Percentiles rank a stretch among this genome's conserved stretches.
phyloP scores from a whole-genome alignment of 192 early-diverging fungal species.

The Paraglomus brasilianum region DNA sequence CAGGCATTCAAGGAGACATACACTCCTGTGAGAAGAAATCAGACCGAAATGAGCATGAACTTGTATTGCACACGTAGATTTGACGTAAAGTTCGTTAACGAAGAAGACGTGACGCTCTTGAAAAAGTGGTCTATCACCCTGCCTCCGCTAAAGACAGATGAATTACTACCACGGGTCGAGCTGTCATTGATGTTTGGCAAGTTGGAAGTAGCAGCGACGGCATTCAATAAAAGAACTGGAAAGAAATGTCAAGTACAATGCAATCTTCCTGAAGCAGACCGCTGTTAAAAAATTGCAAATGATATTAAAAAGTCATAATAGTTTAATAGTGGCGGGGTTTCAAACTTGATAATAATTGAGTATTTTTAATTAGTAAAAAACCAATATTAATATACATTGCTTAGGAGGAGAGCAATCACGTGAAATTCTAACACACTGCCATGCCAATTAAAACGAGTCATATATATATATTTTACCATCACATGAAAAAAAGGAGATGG shows the following conservation, averaged over 20 bases:
- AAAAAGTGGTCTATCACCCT: conserved; percentile 6
- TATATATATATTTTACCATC: no score
- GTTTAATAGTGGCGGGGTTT: no score
- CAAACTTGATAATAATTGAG: no score
- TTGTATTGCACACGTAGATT: background rate
- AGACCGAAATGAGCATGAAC: conserved; percentile 16
- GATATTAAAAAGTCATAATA: no score
- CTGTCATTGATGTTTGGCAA: conserved; percentile 9
- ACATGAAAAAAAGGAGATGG: no score
- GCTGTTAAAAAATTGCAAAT: no score
- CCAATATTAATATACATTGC: no score
- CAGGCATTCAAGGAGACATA: background rate
- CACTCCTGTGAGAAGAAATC: conserved; percentile 3
- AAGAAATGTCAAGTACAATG: background rate
- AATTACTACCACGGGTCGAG: background rate
- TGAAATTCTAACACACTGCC: no score
- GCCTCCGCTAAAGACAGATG: background rate
- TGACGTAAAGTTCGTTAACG: conserved; percentile 10
- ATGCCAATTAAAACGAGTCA: no score
- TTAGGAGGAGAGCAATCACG: no score
- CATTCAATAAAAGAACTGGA: conserved; percentile 21
- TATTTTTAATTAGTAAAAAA: no score
- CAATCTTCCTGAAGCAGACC: no score
- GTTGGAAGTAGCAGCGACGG: conserved; percentile 16
- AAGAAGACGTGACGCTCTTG: background rate